These are phyloP conservation scores for Dryadomyces quercivorus DNA, from an alignment of 2,329 filamentous ascomycete species.

Conservation along the genomic window DNA sequence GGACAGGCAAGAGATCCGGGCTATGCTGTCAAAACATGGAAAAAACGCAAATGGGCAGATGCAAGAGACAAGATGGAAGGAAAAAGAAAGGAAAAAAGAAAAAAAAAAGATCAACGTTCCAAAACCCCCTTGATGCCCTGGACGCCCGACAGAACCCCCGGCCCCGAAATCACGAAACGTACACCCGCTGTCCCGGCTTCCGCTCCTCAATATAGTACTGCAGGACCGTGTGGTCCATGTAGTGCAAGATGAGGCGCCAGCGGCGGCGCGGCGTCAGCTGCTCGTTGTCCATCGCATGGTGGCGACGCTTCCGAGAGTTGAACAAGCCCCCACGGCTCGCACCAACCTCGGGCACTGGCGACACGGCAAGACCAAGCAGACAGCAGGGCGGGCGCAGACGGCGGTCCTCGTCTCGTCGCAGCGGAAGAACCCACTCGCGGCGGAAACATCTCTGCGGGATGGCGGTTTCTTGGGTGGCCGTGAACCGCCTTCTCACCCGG, in stretches of 20 bases:
- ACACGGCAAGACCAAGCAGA: conserved; percentile 56
- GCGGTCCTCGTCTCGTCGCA: conserved; percentile 30
- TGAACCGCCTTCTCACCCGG: conserved; percentile 1
- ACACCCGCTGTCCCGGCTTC: not conserved
- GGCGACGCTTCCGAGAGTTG: not conserved
- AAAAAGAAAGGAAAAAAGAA: not conserved
- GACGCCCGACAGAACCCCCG: not conserved
- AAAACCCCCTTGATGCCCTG: not conserved
- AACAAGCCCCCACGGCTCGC: conserved; percentile 15
- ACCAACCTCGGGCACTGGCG: conserved; percentile 42
- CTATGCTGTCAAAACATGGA: not conserved
- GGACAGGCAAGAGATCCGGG: not conserved
- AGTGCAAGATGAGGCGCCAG: conserved; percentile 62
- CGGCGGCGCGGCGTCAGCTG: conserved; percentile 25
- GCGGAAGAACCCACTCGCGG: conserved; percentile 40
- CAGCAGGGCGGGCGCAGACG: conserved; percentile 32
- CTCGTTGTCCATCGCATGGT: conserved; percentile 8
- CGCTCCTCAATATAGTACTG: conserved; percentile 49
- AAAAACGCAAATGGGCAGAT: not conserved
- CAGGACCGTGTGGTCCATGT: conserved; percentile 55
- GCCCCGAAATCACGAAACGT: not conserved
- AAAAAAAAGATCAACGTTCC: not conserved
- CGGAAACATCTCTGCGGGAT: conserved; percentile 28
- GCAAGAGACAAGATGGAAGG: not conserved
- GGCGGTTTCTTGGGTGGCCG: not conserved